Conservation (phyloP, 345 rosid species). For the Lepidium didymum region DNA sequence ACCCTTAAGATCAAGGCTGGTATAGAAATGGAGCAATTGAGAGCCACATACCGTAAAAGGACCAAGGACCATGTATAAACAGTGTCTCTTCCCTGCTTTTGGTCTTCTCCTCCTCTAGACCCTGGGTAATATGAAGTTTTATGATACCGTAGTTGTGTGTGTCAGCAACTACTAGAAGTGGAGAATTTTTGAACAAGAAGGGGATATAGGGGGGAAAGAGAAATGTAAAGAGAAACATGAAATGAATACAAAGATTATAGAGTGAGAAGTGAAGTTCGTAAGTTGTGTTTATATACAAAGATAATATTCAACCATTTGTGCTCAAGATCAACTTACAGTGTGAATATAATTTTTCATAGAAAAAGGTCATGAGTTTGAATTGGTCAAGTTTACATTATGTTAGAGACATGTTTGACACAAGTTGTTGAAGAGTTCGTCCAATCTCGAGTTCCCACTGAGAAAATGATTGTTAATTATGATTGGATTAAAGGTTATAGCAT, state of each 20-base stretch:
- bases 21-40: slow-evolving; percentile 22
- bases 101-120: not conserved
- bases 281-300: slow-evolving; percentile 11
- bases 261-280: slow-evolving; percentile 20
- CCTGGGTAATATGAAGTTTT: not conserved
- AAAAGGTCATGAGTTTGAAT: not conserved
- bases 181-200: slow-evolving; percentile 14
- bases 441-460: not conserved
- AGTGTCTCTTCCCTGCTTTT: not conserved
- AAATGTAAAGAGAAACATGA: slow-evolving; percentile 23
- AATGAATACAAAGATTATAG: slow-evolving; percentile 19
- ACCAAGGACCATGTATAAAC: slow-evolving; percentile 6
- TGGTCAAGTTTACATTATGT: not conserved
- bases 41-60: not conserved
- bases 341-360: not conserved
- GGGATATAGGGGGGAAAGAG: not conserved
- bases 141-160: not conserved
- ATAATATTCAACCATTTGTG: slow-evolving; percentile 15
- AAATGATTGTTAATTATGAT: not conserved
- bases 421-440: not conserved
- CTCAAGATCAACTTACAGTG: not conserved
- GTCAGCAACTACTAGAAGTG: slow-evolving; percentile 2
- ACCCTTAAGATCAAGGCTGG: slow-evolving; percentile 50
- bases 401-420: not conserved
- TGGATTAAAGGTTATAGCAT: not conserved